Conservation (phyloP, 176 grass and related monocot species). For the Oryza meridionalis region DNA sequence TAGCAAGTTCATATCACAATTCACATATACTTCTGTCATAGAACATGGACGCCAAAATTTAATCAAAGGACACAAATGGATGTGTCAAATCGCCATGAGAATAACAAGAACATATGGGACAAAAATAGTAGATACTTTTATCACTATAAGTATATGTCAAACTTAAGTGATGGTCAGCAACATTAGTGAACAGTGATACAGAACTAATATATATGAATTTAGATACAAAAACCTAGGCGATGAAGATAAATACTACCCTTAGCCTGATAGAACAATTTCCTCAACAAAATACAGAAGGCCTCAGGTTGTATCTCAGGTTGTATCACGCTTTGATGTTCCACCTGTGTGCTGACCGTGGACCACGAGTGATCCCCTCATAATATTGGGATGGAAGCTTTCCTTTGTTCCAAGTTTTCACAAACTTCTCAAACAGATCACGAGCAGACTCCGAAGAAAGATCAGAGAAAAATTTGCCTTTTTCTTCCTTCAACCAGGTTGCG, state of each 20-base stretch:
- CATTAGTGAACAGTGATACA: slow-evolving; percentile 6
- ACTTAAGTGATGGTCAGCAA: neutral
- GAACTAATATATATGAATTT: slow-evolving; percentile 25
- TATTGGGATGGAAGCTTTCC: slow-evolving; percentile 66
- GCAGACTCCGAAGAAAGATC: slow-evolving; percentile 84
- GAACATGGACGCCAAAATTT: neutral
- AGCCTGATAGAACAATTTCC: neutral
- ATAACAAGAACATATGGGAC: neutral
- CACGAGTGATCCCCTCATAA: slow-evolving; percentile 72
- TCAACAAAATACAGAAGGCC: slow-evolving; percentile 20
- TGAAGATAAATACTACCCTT: neutral
- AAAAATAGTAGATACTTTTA: slow-evolving; percentile 5
- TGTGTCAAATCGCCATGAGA: neutral
- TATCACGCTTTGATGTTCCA: slow-evolving; percentile 84
- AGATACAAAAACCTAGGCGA: slow-evolving; percentile 35
- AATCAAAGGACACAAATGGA: neutral
- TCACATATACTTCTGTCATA: no score
- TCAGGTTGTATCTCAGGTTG: slow-evolving; percentile 33
- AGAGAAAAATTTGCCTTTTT: slow-evolving; percentile 82
- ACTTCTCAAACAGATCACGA: slow-evolving; percentile 70
- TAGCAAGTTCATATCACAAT: neutral
- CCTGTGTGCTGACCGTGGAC: slow-evolving; percentile 77
- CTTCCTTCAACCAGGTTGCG: slow-evolving; percentile 86
- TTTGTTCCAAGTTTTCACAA: slow-evolving; percentile 88
- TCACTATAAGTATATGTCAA: slow-evolving; percentile 20